phyloP scores from a whole-genome alignment of 1,284 basidiomycete genomes.

The Coniferiporia sulphurascens region DNA sequence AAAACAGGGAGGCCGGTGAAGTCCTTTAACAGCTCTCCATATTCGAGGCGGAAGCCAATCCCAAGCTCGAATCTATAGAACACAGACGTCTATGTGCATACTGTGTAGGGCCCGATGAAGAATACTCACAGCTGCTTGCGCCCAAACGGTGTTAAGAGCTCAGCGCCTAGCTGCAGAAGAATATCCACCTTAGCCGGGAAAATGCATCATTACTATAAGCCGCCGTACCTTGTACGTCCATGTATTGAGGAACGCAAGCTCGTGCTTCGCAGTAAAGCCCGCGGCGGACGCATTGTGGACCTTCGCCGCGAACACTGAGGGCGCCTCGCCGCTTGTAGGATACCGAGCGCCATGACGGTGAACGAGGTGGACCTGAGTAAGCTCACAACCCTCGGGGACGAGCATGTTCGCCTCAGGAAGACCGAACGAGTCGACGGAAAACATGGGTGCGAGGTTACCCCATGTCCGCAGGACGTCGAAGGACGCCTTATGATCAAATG shows the following conservation, averaged over 20 bases:
- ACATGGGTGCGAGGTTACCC: constrained; percentile 59
- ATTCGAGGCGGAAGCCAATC: constrained; percentile 46
- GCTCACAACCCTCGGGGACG: constrained; percentile 45
- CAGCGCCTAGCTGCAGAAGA: constrained; percentile 49
- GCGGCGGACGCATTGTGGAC: constrained; percentile 14
- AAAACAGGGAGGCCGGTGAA: constrained; percentile 52
- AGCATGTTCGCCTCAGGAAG: constrained; percentile 43
- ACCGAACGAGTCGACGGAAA: constrained; percentile 52
- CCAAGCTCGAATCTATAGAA: constrained; percentile 42
- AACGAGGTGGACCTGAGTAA: constrained; percentile 49
- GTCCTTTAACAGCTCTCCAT: constrained; percentile 51
- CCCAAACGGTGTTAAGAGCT: constrained; percentile 54
- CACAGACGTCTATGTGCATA: not conserved
- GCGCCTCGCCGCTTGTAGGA: constrained; percentile 14
- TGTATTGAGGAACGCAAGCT: constrained; percentile 32
- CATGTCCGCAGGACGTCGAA: constrained; percentile 45
- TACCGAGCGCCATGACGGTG: constrained; percentile 43
- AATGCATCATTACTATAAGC: constrained; percentile 37
- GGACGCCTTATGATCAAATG: constrained; percentile 30
- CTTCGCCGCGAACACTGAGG: constrained; percentile 10
- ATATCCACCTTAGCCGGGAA: constrained; percentile 50
- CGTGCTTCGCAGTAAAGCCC: constrained; percentile 25
- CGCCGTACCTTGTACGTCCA: constrained; percentile 28
- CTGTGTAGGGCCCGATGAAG: not conserved
- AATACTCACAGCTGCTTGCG: constrained; percentile 44